Percentiles rank a stretch among this genome's conserved stretches.
Evolutionary conservation across 2,329 filamentous ascomycete species (phyloP).

Genomic region (Colletotrichum sp.): DNA sequence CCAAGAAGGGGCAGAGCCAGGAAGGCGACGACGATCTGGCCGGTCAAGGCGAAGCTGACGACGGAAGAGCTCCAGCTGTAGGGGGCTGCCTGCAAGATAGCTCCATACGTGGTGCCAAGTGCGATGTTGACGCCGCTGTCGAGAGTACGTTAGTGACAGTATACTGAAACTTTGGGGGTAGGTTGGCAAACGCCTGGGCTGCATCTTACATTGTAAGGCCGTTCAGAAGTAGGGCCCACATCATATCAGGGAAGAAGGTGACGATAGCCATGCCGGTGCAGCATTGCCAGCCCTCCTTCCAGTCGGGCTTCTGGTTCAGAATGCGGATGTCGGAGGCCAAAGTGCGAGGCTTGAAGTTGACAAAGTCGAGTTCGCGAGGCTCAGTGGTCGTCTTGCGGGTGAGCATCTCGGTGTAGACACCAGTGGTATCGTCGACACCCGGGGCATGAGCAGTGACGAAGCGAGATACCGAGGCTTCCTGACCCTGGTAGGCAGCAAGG

Average conservation of each 20-base stretch:
- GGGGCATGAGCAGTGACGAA: constrained; percentile 22
- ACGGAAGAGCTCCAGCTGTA: constrained; percentile 41
- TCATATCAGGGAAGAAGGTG: constrained; percentile 44
- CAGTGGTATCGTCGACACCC: constrained; percentile 19
- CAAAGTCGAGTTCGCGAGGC: constrained; percentile 35
- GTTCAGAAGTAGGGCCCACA: constrained; percentile 45
- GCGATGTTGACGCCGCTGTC: constrained; percentile 42
- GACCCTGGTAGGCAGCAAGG: constrained; percentile 39
- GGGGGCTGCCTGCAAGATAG: constrained; percentile 35
- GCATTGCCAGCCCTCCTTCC: constrained; percentile 30
- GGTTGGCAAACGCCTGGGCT: neutral
- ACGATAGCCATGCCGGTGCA: constrained; percentile 33
- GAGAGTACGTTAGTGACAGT: constrained; percentile 30
- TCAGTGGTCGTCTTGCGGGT: constrained; percentile 1
- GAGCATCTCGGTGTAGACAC: constrained; percentile 20
- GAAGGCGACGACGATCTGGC: constrained; percentile 42
- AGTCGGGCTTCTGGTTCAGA: constrained; percentile 42
- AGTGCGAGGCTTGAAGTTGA: constrained; percentile 40
- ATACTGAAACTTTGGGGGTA: neutral
- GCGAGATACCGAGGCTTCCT: constrained; percentile 14
- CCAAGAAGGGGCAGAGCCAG: constrained; percentile 43
- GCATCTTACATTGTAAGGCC: constrained; percentile 7
- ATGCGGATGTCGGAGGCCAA: constrained; percentile 38
- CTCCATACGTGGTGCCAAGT: constrained; percentile 45
- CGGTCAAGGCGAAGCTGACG: constrained; percentile 41